Evolutionary conservation across 257 asterid species (phyloP).

Genomic region (Ilex aquifolium): DNA sequence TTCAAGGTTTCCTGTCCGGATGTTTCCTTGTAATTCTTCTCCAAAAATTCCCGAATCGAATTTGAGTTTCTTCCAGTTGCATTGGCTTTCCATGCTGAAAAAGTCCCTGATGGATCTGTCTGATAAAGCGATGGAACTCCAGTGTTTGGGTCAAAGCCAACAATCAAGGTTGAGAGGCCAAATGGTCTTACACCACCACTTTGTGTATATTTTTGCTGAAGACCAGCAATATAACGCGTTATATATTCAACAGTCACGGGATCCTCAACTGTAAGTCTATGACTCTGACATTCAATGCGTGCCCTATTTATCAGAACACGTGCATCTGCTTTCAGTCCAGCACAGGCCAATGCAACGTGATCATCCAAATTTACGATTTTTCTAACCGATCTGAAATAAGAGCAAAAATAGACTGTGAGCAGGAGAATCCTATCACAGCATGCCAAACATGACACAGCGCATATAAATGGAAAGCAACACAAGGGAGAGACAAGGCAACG

Average conservation of each 20-base stretch:
- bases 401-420: not conserved
- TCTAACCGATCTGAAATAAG: conserved; percentile 76
- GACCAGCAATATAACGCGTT: conserved; percentile 99
- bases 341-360: conserved; percentile 96
- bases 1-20: conserved; percentile 93
- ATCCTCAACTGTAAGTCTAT: conserved; percentile 86
- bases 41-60: conserved; percentile 86
- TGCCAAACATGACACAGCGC: no score
- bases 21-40: conserved; percentile 95
- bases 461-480: no score
- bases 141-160: conserved; percentile 97
- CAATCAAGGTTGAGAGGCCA: conserved; percentile 95
- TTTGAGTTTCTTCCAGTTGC: conserved; percentile 97
- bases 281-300: conserved; percentile 89
- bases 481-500: no score
- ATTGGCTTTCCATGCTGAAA: conserved; percentile 98
- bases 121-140: conserved; percentile 84
- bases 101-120: conserved; percentile 99
- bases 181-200: conserved; percentile 99
- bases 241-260: conserved; percentile 96
- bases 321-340: conserved; percentile 98
- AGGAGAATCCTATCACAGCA: no score
- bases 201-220: conserved; percentile 98
- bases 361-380: conserved; percentile 90
- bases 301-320: conserved; percentile 88